Conservation (phyloP, 164 flowering plant genomes). For the Kalanchoe fedtschenkoi region DNA sequence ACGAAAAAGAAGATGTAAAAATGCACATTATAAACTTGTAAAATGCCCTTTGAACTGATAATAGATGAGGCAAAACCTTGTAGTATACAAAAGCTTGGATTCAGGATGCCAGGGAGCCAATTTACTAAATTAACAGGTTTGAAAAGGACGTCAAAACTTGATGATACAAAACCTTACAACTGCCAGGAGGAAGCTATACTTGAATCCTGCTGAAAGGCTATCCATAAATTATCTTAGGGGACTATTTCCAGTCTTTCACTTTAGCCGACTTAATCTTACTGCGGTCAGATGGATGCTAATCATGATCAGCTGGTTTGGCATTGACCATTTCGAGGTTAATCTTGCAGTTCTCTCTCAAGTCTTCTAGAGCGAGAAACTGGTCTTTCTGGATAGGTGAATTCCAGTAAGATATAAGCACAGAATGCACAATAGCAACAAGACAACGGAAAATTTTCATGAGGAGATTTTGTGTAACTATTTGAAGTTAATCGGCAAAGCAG, state of each 20-base stretch:
- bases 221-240: background rate
- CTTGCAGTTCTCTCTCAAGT: constrained; percentile 66
- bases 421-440: background rate
- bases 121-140: background rate
- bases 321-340: constrained; percentile 40
- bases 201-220: background rate
- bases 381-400: constrained; percentile 40
- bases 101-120: background rate
- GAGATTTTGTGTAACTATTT: too few relatives aligned
- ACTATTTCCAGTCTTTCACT: too few relatives aligned
- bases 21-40: background rate
- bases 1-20: too few relatives aligned
- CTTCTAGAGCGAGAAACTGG: constrained; percentile 31
- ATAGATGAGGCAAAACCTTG: background rate
- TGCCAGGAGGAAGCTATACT: background rate
- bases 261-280: background rate
- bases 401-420: constrained; percentile 2
- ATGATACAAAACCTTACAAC: background rate
- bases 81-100: background rate
- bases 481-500: too few relatives aligned
- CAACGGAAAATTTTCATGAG: too few relatives aligned
- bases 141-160: background rate
- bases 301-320: constrained; percentile 22
- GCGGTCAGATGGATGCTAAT: constrained; percentile 12
- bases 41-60: background rate